Conservation (phyloP, 2,329 filamentous ascomycete species). For the Aspergillus arachidicola region DNA sequence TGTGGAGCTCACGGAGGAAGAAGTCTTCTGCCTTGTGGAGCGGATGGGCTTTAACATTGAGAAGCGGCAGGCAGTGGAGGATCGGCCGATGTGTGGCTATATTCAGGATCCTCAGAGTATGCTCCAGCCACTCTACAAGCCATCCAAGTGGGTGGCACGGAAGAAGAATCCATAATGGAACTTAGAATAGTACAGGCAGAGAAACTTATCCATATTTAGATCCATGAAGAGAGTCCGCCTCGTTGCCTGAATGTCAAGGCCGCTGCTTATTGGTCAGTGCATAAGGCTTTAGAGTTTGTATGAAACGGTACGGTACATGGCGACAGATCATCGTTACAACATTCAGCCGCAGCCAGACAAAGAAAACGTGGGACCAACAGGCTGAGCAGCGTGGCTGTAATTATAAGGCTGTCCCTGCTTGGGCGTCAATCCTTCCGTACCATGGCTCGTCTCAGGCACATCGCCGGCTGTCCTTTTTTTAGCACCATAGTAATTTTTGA, state of each 20-base stretch:
- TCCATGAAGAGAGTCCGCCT: slow-evolving; percentile 6
- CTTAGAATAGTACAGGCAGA: slow-evolving; percentile 4
- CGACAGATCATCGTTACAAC: slow-evolving; percentile 9
- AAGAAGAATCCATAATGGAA: slow-evolving; percentile 51
- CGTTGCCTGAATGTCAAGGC: slow-evolving; percentile 7
- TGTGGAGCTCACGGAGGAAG: slow-evolving; percentile 87
- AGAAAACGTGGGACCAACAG: slow-evolving; percentile 11
- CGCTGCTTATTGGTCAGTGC: background rate
- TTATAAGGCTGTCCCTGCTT: slow-evolving; percentile 13
- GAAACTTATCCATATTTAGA: background rate
- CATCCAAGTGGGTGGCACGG: slow-evolving; percentile 81
- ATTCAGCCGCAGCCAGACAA: slow-evolving; percentile 24
- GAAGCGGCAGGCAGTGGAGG: slow-evolving; percentile 59
- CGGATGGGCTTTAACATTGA: slow-evolving; percentile 77
- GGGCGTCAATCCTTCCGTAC: slow-evolving; percentile 14
- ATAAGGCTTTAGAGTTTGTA: background rate
- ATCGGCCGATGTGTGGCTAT: slow-evolving; percentile 67
- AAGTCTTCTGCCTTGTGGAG: slow-evolving; percentile 76
- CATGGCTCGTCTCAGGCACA: slow-evolving; percentile 9
- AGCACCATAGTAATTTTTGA: too few species aligned
- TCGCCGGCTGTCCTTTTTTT: background rate
- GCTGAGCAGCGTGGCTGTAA: slow-evolving; percentile 24
- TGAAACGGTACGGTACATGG: slow-evolving; percentile 5
- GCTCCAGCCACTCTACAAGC: slow-evolving; percentile 79
- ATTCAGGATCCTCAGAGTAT: slow-evolving; percentile 85